phyloP scores from a whole-genome alignment of 164 flowering plant species.

The Vitis vinifera region ASM3070453v1 NC_081811.1:3971001-3971500 shows the following conservation, averaged over 20 bases:
- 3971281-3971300: neutral
- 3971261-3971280: no score
- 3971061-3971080: constrained; percentile 44
- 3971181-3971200: neutral
- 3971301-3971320: neutral
- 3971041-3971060: constrained; percentile 43
- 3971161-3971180: constrained; percentile 38
- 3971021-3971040: constrained; percentile 35
- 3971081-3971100: constrained; percentile 33
- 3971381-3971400: neutral
- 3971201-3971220: neutral
- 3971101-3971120: constrained; percentile 25
- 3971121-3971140: constrained; percentile 19
- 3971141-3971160: constrained; percentile 41
- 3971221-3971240: neutral
- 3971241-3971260: no score
- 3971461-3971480: no score
- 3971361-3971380: neutral
- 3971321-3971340: neutral
- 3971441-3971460: no score
- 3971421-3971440: neutral
- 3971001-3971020: constrained; percentile 50
- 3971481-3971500: no score
- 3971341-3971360: neutral
- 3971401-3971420: neutral